Base-by-base conservation (phyloP, 2,329 filamentous ascomycete genomes). In the Colletotrichum eleusines region DNA sequence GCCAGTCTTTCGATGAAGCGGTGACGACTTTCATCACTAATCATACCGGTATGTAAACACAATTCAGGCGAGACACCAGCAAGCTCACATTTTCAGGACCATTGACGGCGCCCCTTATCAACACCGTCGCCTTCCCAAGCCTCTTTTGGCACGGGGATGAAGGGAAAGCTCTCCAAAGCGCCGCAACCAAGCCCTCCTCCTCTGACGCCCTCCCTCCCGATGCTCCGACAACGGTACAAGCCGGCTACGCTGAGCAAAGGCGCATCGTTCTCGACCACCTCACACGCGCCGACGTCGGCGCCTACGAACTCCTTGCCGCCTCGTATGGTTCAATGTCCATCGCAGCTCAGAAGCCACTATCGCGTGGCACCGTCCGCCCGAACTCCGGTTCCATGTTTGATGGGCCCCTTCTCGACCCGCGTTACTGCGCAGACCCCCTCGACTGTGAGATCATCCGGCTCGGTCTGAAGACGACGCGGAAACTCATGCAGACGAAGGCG, bases 351-450 rank as follows among this genome's bases (percentile, higher is more conserved):
- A 83, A 83, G 18, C 78, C 81, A 0, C 78, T 86, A n/a, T 83
- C 83, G 5, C 79, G 84, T 3, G 84, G 84, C n/a, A 81, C 76
- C 0, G 78, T 85, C 12, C 74, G 78, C 31, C 80, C 85, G 28
- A 77, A 71, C 9, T 82, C 81, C 0, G 73, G 80, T 0, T 77
- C 81, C 35, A 78, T 83, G 1, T 80, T 81, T 48, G 76, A 79
- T 3, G 75, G 78, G 2, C 82, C 83, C 5, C 55, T 77, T 5
- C 80, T 86, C 42, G 80, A 86, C 72, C 82, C 82, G 0, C 78
- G 81, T 1, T 84, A 83, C 46, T 80, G 81, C 54, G 81, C 83
- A n/a, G 81, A 85, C 57, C 78, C 80, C 4, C 74, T 84, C 35
- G 84, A 85, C 54, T 79, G 77, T 64, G 72, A 76, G 31, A 61